Percentiles rank a stretch among this genome's conserved stretches.
phyloP scores from a whole-genome alignment of 140 eudicot genomes.

The Artemisia princeps region DNA sequence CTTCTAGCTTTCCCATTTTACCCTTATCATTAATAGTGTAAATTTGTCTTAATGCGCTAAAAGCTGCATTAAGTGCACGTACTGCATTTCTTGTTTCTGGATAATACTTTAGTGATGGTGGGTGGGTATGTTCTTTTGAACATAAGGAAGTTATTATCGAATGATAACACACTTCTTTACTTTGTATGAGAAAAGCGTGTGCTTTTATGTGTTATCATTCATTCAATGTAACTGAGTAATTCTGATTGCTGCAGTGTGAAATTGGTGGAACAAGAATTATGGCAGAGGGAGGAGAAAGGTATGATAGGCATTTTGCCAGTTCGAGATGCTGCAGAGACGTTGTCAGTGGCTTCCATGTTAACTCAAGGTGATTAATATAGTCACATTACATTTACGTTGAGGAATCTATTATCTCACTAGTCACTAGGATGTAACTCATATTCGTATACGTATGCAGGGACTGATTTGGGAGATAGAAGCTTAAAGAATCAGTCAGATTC shows the following conservation, averaged over 20 bases:
- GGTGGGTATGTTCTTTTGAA: too few relatives aligned
- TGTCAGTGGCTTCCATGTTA: slow-evolving; percentile 46
- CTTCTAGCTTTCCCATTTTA: too few relatives aligned
- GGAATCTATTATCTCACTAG: not conserved
- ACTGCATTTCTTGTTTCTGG: too few relatives aligned
- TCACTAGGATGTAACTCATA: not conserved
- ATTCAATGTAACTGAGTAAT: not conserved
- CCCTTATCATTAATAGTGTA: too few relatives aligned
- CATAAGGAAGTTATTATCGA: too few relatives aligned
- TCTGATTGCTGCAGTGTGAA: slow-evolving; percentile 58
- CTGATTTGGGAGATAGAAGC: slow-evolving; percentile 51
- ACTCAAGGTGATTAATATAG: slow-evolving; percentile 49
- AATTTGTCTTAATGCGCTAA: too few relatives aligned
- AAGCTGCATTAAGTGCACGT: too few relatives aligned
- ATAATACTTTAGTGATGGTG: too few relatives aligned
- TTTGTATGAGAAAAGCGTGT: too few relatives aligned
- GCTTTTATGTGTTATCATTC: too few relatives aligned
- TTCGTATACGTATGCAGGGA: slow-evolving; percentile 27
- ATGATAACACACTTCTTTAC: too few relatives aligned
- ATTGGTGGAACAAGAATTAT: slow-evolving; percentile 90
- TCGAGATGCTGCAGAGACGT: slow-evolving; percentile 70
- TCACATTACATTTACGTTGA: not conserved
- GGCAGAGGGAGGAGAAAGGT: slow-evolving; percentile 99
- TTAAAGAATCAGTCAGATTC: slow-evolving; percentile 44
- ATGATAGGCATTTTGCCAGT: slow-evolving; percentile 88